These are phyloP conservation scores for Dillenia turbinata DNA, from an alignment of 164 flowering plant species.

Conservation along the genomic window DNA sequence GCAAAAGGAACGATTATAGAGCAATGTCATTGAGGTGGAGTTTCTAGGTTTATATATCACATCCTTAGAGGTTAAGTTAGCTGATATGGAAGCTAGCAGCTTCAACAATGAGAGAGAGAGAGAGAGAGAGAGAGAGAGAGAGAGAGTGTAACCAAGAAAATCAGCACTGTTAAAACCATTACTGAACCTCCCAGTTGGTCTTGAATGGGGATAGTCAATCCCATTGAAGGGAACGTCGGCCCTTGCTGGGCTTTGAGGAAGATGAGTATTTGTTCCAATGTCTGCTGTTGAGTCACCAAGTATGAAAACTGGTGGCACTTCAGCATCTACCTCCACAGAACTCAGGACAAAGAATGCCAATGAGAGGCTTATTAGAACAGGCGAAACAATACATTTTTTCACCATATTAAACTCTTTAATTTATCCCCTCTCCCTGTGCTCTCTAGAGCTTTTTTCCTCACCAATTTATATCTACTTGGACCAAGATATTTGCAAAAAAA, in stretches of 20 bases:
- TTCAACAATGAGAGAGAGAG: no score
- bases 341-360: slow-evolving; percentile 8
- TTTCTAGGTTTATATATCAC: no score
- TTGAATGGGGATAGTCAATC: slow-evolving; percentile 36
- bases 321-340: slow-evolving; percentile 13
- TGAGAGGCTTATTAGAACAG: slow-evolving; percentile 6
- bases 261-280: slow-evolving; percentile 47
- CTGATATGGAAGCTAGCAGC: no score
- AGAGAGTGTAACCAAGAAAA: slow-evolving; percentile 22
- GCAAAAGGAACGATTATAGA: not conserved
- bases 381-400: slow-evolving; percentile 2
- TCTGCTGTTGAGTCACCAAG: slow-evolving; percentile 63
- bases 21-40: no score
- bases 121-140: no score
- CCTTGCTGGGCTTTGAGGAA: slow-evolving; percentile 15
- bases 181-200: slow-evolving; percentile 58
- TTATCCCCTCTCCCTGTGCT: no score
- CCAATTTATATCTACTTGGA: no score
- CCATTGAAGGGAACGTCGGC: slow-evolving; percentile 46
- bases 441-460: no score
- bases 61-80: no score
- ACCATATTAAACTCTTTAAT: not conserved
- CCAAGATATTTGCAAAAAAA: no score
- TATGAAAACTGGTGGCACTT: slow-evolving; percentile 30
- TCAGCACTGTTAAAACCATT: slow-evolving; percentile 60